Evolutionary conservation across 2,329 filamentous ascomycete genomes (phyloP).

Genomic region (Shiraia sp.): DNA sequence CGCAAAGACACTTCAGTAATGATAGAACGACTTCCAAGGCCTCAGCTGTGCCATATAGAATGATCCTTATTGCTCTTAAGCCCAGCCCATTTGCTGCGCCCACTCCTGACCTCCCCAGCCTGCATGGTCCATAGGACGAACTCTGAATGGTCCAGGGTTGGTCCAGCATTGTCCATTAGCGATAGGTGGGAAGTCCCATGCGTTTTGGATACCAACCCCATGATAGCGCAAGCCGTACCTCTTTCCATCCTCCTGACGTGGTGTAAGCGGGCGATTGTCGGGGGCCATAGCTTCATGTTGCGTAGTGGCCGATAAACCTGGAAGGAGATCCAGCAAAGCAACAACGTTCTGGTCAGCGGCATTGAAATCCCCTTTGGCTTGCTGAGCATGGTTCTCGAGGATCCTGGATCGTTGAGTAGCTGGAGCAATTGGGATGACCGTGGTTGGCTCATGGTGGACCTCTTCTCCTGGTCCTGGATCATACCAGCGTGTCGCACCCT

Average conservation of each 20-base stretch:
- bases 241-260: constrained; percentile 15
- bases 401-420: constrained; percentile 1
- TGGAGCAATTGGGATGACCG: not conserved
- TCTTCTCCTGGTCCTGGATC: too few relatives aligned
- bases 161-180: not conserved
- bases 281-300: too few relatives aligned
- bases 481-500: constrained; percentile 1
- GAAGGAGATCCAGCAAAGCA: constrained; percentile 11
- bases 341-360: constrained; percentile 17
- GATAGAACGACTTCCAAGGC: not conserved
- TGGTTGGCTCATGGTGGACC: too few relatives aligned
- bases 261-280: constrained; percentile 20
- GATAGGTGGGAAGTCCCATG: constrained; percentile 14
- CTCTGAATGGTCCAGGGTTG: constrained; percentile 16
- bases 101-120: constrained; percentile 29
- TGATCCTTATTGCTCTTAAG: constrained; percentile 2
- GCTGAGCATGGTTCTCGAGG: constrained; percentile 7
- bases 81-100: constrained; percentile 13
- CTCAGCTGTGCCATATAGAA: not conserved
- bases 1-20: too few relatives aligned
- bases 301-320: constrained; percentile 5
- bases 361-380: constrained; percentile 11
- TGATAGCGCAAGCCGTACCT: constrained; percentile 22
- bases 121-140: constrained; percentile 17
- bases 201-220: constrained; percentile 14